A percentile compares a stretch with the other conserved stretches of the same genome.
Evolutionary conservation across 495 filamentous ascomycete genomes (phyloP).

Genomic region (Daldinia concentrica): DNA sequence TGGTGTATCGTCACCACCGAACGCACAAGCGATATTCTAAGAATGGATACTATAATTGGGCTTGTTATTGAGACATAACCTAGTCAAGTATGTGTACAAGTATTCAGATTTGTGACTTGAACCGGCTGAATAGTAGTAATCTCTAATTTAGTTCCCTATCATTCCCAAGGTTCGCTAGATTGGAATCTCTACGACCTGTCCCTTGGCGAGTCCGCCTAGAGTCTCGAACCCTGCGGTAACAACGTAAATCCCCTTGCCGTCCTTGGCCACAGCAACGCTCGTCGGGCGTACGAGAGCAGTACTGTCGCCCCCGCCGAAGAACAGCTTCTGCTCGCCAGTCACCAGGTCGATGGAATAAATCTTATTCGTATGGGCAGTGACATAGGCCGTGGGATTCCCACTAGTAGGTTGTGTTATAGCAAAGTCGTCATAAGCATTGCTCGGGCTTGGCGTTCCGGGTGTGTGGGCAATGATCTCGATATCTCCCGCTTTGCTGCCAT

Average conservation of each 20-base stretch:
- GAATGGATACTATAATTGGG: background rate
- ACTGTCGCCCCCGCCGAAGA: background rate
- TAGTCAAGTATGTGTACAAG: background rate
- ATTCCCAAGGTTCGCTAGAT: background rate
- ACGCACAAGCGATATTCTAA: slow-evolving; percentile 54
- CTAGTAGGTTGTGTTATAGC: background rate
- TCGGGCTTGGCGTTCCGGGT: background rate
- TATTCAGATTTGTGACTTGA: background rate
- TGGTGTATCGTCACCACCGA: slow-evolving; percentile 54
- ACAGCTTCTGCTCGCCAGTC: background rate
- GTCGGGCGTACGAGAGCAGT: background rate
- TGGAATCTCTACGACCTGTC: background rate
- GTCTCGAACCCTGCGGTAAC: background rate
- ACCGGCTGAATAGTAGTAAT: too few species aligned
- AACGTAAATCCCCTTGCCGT: background rate
- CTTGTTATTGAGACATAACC: background rate
- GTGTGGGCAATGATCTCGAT: background rate
- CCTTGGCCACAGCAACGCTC: background rate
- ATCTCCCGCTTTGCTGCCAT: background rate
- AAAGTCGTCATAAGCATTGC: background rate
- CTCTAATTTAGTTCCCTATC: background rate
- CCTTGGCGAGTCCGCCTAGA: background rate
- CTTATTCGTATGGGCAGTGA: background rate
- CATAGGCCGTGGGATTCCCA: background rate
- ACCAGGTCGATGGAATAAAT: background rate